These are phyloP conservation scores for Hamamelis virginiana DNA, from an alignment of 164 flowering plant species.

Conservation along the genomic window DNA sequence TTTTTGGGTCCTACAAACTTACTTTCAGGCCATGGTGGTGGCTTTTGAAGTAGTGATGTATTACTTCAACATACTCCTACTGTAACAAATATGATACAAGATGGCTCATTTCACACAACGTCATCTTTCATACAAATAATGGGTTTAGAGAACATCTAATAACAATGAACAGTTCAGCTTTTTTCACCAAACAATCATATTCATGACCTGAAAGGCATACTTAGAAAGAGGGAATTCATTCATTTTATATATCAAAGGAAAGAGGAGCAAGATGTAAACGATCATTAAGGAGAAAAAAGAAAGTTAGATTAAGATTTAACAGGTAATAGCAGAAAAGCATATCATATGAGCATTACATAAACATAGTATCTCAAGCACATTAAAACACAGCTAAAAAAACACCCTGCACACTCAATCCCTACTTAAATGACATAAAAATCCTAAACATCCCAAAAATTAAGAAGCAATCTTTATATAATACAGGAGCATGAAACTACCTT, in stretches of 20 bases:
- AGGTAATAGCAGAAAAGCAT: background rate
- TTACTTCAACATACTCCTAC: background rate
- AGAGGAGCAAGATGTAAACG: background rate
- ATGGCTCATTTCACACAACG: background rate
- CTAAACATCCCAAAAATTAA: conserved; percentile 24
- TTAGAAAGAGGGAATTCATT: too few relatives aligned
- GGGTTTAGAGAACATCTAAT: background rate
- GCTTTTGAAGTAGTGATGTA: background rate
- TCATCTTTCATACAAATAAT: background rate
- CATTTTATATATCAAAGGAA: background rate
- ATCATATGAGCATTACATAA: background rate
- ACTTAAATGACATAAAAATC: conserved; percentile 6
- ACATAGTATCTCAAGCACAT: background rate
- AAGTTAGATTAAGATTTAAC: background rate
- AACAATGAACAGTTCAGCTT: background rate
- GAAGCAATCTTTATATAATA: conserved; percentile 34
- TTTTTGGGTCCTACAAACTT: too few relatives aligned
- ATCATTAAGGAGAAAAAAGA: background rate
- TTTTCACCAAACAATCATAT: background rate
- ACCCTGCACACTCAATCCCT: background rate
- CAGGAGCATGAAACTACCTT: conserved; percentile 91
- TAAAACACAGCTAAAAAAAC: conserved; percentile 2
- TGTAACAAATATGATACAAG: background rate
- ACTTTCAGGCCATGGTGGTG: too few relatives aligned
- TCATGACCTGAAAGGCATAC: background rate